Conservation (phyloP, 768 basidiomycete genomes). For the Daedaleopsis nitida region DNA sequence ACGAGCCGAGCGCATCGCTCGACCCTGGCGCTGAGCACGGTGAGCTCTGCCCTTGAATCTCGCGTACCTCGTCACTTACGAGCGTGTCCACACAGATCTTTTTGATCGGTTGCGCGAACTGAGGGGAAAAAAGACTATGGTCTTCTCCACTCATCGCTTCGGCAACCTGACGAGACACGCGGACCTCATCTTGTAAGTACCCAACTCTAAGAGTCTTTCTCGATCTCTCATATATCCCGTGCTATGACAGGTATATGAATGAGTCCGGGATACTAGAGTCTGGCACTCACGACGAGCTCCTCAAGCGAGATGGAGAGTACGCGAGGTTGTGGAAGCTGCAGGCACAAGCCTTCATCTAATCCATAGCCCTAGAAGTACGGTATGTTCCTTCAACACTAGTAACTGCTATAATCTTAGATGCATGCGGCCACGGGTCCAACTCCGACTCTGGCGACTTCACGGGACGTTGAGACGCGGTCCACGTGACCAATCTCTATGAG, state of each 20-base stretch:
- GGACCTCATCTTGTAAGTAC: conserved; percentile 50
- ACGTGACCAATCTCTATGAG: no score
- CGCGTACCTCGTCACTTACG: conserved; percentile 33
- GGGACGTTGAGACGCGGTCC: no score
- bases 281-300: conserved; percentile 64
- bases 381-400: no score
- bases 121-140: conserved; percentile 80
- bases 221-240: conserved; percentile 4
- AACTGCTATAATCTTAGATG: no score
- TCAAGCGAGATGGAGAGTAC: conserved; percentile 60
- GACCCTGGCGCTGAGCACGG: conserved; percentile 71
- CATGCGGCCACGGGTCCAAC: no score
- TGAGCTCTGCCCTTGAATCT: conserved; percentile 48
- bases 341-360: conserved; percentile 56
- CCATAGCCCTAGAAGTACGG: neutral
- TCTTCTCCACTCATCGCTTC: conserved; percentile 76
- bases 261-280: conserved; percentile 59
- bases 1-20: conserved; percentile 27
- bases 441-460: no score
- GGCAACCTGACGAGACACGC: conserved; percentile 76
- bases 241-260: conserved; percentile 61
- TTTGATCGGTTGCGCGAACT: conserved; percentile 68
- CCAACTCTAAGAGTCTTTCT: neutral
- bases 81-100: conserved; percentile 42
- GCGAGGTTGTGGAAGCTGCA: conserved; percentile 72